Conservation (phyloP, 768 basidiomycete species). For the Pulveroboletus sp. region DNA sequence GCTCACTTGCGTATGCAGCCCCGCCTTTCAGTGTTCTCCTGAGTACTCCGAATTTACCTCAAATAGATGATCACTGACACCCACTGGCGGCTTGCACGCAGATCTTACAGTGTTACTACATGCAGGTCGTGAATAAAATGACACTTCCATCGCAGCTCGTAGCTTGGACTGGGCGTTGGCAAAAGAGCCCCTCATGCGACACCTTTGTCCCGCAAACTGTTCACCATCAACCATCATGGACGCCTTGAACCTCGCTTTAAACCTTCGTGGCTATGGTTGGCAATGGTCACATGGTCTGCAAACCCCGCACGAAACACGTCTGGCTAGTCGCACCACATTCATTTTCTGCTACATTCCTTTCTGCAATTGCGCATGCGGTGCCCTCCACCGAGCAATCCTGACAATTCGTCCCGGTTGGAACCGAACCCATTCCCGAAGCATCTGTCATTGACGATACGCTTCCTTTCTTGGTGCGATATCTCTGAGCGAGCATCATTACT, state of each 20-base stretch:
- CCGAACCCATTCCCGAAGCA: slow-evolving; percentile 19
- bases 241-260: slow-evolving; percentile 46
- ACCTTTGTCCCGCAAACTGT: slow-evolving; percentile 3
- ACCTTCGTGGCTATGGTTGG: slow-evolving; percentile 59
- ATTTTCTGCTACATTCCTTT: slow-evolving; percentile 30
- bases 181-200: slow-evolving; percentile 12
- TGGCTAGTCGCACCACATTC: slow-evolving; percentile 36
- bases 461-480: slow-evolving; percentile 21
- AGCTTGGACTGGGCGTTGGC: slow-evolving; percentile 16
- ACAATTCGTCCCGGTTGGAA: slow-evolving; percentile 37
- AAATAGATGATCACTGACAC: too few relatives aligned
- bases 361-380: slow-evolving; percentile 39
- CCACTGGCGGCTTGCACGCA: not conserved
- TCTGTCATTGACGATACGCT: slow-evolving; percentile 33
- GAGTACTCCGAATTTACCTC: too few relatives aligned
- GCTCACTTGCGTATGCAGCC: not conserved
- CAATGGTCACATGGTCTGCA: slow-evolving; percentile 39
- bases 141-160: slow-evolving; percentile 1
- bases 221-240: slow-evolving; percentile 25
- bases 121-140: not conserved
- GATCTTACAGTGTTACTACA: not conserved
- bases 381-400: slow-evolving; percentile 43
- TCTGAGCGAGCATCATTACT: slow-evolving; percentile 41
- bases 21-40: too few relatives aligned
- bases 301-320: slow-evolving; percentile 37